Evolutionary conservation across 768 basidiomycete species (phyloP).

Genomic region (Rhizopogon vesiculosus): DNA sequence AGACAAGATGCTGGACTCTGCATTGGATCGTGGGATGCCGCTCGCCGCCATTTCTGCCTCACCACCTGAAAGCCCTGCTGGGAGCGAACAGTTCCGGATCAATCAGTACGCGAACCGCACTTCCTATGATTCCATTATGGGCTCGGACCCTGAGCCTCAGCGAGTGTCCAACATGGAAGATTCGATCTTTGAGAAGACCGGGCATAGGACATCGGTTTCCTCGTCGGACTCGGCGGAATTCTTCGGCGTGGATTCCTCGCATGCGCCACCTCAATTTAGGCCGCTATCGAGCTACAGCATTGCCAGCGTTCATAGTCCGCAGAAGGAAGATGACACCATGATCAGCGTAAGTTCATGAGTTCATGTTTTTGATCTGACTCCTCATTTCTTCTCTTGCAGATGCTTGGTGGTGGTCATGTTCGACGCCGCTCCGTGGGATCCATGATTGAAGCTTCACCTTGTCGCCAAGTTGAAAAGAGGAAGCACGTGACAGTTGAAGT

Average conservation of each 20-base stretch:
- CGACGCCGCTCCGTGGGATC: constrained; percentile 65
- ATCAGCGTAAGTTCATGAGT: constrained; percentile 49
- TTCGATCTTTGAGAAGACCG: constrained; percentile 63
- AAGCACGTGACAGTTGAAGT: constrained; percentile 37
- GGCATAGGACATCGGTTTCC: constrained; percentile 38
- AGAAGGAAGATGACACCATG: constrained; percentile 77
- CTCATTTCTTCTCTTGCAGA: constrained; percentile 34
- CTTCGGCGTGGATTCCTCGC: constrained; percentile 36
- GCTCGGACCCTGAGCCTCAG: constrained; percentile 39
- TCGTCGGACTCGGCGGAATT: constrained; percentile 58
- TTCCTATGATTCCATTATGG: constrained; percentile 67
- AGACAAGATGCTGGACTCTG: constrained; percentile 83
- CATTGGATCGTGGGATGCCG: constrained; percentile 45
- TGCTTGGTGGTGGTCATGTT: constrained; percentile 76
- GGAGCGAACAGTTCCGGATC: constrained; percentile 8
- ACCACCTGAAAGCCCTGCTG: constrained; percentile 41
- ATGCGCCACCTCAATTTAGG: constrained; percentile 48
- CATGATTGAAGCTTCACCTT: constrained; percentile 66
- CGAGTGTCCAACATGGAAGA: constrained; percentile 30
- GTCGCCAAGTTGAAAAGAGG: constrained; percentile 58
- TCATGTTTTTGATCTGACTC: background rate
- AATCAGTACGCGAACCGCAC: constrained; percentile 28
- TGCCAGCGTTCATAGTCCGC: constrained; percentile 41
- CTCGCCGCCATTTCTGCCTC: constrained; percentile 64
- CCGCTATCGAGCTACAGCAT: constrained; percentile 64